Conservation (phyloP, 108 stramenopile species). For the Nannochloropsis gaditana region DNA sequence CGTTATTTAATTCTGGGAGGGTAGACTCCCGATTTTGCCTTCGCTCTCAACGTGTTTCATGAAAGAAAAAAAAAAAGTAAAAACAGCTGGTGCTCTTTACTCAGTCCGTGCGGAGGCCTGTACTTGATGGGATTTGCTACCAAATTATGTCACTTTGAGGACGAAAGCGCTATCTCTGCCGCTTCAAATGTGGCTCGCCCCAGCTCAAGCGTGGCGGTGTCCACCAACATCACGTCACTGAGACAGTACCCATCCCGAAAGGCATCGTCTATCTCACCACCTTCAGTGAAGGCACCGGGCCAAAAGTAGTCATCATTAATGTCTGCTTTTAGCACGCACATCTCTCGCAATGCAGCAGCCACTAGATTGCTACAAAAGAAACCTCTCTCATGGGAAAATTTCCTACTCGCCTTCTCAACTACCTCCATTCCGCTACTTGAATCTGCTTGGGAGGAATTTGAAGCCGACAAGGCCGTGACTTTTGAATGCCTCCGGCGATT, state of each 20-base stretch:
- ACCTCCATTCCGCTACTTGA: background rate
- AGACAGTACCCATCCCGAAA: background rate
- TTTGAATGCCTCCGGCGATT: background rate
- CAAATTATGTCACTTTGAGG: too few species aligned
- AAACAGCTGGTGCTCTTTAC: too few species aligned
- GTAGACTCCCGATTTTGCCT: too few species aligned
- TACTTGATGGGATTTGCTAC: too few species aligned
- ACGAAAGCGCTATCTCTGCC: too few species aligned
- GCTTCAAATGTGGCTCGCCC: background rate
- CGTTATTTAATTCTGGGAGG: too few species aligned
- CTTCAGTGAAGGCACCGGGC: slow-evolving; percentile 18
- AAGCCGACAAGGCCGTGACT: background rate
- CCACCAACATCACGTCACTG: background rate
- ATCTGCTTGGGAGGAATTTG: background rate
- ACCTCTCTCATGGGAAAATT: background rate
- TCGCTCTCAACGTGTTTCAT: too few species aligned
- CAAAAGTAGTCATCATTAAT: background rate
- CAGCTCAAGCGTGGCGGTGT: background rate
- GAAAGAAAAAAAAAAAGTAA: too few species aligned
- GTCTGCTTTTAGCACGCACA: background rate
- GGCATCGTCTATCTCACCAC: slow-evolving; percentile 4
- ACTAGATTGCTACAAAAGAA: slow-evolving; percentile 22
- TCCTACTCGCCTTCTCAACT: background rate
- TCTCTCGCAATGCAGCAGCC: slow-evolving; percentile 18
- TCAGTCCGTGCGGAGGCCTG: too few species aligned